A percentile compares a stretch with the other conserved stretches of the same genome.
Evolutionary conservation across 805 yeast species (phyloP).

Genomic region (Candida nemodendra): DNA sequence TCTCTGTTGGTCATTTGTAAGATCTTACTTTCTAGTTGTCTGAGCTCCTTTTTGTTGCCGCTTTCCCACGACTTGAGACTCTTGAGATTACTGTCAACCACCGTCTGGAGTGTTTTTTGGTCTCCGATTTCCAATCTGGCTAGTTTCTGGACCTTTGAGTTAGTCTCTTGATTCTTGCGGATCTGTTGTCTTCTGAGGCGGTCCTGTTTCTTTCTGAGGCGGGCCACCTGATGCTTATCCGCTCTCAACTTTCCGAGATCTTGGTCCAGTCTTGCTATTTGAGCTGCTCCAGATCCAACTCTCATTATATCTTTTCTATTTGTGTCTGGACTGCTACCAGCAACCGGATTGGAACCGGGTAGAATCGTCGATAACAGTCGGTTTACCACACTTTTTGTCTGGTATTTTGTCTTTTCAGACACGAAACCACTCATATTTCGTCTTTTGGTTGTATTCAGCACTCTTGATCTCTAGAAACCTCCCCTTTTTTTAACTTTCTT

Average conservation of each 20-base stretch:
- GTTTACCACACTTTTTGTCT: constrained; percentile 25
- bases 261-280: constrained; percentile 23
- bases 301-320: neutral
- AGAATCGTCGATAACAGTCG: constrained; percentile 27
- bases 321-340: too few relatives aligned
- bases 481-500: too few relatives aligned
- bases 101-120: constrained; percentile 35
- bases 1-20: constrained; percentile 44
- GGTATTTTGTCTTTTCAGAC: constrained; percentile 13
- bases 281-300: constrained; percentile 23
- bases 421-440: too few relatives aligned
- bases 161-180: constrained; percentile 11
- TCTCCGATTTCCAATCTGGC: constrained; percentile 25
- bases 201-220: constrained; percentile 20
- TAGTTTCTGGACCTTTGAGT: constrained; percentile 19
- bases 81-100: constrained; percentile 40
- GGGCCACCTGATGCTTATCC: constrained; percentile 13
- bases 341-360: constrained; percentile 21
- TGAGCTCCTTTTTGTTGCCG: constrained; percentile 38
- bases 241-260: constrained; percentile 17
- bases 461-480: too few relatives aligned
- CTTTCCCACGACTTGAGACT: constrained; percentile 41
- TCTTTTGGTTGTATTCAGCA: too few relatives aligned
- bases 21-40: constrained; percentile 42
- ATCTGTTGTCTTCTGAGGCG: constrained; percentile 17